These are phyloP conservation scores for Candida ortonii DNA, from an alignment of 805 yeast genomes.

Conservation along the genomic window DNA sequence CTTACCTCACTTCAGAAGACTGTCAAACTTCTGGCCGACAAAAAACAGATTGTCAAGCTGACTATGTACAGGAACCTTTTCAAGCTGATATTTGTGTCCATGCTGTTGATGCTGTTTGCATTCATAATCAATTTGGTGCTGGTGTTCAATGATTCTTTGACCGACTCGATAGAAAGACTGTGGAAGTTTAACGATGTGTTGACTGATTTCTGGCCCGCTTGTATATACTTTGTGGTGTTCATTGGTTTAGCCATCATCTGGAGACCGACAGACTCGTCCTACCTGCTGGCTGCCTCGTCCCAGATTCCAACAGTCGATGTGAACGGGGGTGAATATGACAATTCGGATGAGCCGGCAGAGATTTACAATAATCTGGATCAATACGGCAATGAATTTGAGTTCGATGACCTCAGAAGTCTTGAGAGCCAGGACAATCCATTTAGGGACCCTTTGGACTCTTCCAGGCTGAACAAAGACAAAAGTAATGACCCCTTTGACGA, in stretches of 20 bases:
- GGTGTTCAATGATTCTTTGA: slow-evolving; percentile 67
- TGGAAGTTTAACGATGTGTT: slow-evolving; percentile 92
- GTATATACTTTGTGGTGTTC: slow-evolving; percentile 81
- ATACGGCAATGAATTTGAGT: slow-evolving; percentile 55
- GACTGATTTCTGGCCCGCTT: slow-evolving; percentile 92
- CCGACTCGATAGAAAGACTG: slow-evolving; percentile 76
- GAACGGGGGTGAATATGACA: slow-evolving; percentile 50
- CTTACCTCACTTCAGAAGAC: slow-evolving; percentile 73
- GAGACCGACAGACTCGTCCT: slow-evolving; percentile 97
- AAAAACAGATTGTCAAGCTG: slow-evolving; percentile 89
- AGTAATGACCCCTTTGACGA: slow-evolving; percentile 33
- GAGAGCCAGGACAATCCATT: slow-evolving; percentile 40
- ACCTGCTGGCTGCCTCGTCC: slow-evolving; percentile 90
- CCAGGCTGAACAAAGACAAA: not conserved
- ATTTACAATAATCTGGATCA: slow-evolving; percentile 30
- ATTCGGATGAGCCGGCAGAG: slow-evolving; percentile 23
- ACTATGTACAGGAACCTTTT: slow-evolving; percentile 80
- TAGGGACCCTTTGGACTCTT: slow-evolving; percentile 15
- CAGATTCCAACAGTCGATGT: slow-evolving; percentile 73
- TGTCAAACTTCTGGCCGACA: slow-evolving; percentile 67
- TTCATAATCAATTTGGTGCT: slow-evolving; percentile 67
- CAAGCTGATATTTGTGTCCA: slow-evolving; percentile 68
- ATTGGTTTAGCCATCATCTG: slow-evolving; percentile 83
- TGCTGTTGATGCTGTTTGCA: slow-evolving; percentile 68
- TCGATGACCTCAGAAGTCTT: slow-evolving; percentile 54